Evolutionary conservation across 164 flowering plant genomes (phyloP), one percentile per base, ranked within the genome.

Genomic region (Tetracentron sinense): DNA sequence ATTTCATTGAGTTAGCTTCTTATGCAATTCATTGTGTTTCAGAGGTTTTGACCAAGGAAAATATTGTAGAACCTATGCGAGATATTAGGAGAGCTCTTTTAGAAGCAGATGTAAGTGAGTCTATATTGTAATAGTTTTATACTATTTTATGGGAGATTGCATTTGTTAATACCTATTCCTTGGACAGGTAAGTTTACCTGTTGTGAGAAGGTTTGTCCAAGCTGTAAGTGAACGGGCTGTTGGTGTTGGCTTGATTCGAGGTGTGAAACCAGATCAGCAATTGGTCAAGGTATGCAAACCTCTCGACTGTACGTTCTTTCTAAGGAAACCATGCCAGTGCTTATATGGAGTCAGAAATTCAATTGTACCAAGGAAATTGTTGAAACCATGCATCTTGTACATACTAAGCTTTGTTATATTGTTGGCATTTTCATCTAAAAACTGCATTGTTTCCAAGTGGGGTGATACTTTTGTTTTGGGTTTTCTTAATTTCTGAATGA

Each of bases 241-340:
- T 78, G 98, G 98, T 60, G 85, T 85, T 63, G 98, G 86, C 12
- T 35, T 90, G 72, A 87, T 82, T 60, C 82, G 88, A 33, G 98
- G 98, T 48, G 98, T 94, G 60, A 89, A 42, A 62, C 98, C 98
- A 52, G 97, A 94, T 79, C 98, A 94, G 69, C 98, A 94, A 69
- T 72, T 94, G 71, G 98, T 94, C 49, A 94, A 94, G 85, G 98
- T 90, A 77, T 55, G 74, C 31, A 29, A n/a, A 47, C 22, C 28
- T 29, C 30, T 42, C 14, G 26, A 28, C 0, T 42, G 20, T 4
- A 38, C 53, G 28, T 21, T 28, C 2, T 53, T 66, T 21, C 20
- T 12, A 6, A 47, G 56, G 35, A 50, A 51, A 59, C 22, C 35
- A 47, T 19, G 10, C 3, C 25, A 30, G 4, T n/a, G 22, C 21